Conservation (phyloP, 208 protist species). For the Phytomonas sp. region DNA sequence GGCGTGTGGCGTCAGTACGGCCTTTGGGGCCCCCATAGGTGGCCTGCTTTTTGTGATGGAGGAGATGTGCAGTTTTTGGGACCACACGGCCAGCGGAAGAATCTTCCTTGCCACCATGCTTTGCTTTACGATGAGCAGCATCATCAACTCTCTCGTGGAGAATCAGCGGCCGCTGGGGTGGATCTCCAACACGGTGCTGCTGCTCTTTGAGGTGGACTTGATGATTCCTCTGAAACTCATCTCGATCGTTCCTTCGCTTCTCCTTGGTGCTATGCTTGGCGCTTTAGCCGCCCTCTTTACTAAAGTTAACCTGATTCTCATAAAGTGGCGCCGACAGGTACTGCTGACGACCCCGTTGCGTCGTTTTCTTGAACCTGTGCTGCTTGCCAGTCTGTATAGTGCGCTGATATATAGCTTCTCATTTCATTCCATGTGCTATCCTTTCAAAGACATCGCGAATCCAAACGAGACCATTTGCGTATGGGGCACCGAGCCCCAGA, state of each 20-base stretch:
- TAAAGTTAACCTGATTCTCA: slow-evolving; percentile 76
- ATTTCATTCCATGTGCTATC: slow-evolving; percentile 31
- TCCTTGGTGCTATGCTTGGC: slow-evolving; percentile 79
- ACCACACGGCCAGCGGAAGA: slow-evolving; percentile 82
- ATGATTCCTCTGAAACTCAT: slow-evolving; percentile 79
- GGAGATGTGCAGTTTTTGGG: slow-evolving; percentile 91
- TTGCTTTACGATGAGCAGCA: slow-evolving; percentile 71
- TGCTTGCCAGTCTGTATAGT: slow-evolving; percentile 51
- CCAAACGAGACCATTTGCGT: slow-evolving; percentile 30
- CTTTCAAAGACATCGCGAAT: slow-evolving; percentile 23
- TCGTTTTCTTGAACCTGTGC: slow-evolving; percentile 62
- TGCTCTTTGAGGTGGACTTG: slow-evolving; percentile 86
- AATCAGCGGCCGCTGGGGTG: slow-evolving; percentile 65
- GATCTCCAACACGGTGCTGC: slow-evolving; percentile 72
- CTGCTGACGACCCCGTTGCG: slow-evolving; percentile 40
- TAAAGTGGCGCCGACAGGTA: slow-evolving; percentile 53
- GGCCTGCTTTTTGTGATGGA: slow-evolving; percentile 95
- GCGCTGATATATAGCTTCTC: slow-evolving; percentile 45
- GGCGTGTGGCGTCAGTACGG: slow-evolving; percentile 91
- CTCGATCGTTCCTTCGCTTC: slow-evolving; percentile 78
- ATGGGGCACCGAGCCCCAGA: slow-evolving; percentile 60
- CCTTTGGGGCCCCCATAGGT: slow-evolving; percentile 94
- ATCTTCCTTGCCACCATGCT: slow-evolving; percentile 93
- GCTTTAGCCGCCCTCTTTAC: slow-evolving; percentile 84
- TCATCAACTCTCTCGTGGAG: slow-evolving; percentile 75